These are phyloP conservation scores for Salmacisia buchloeana DNA, from an alignment of 1,284 basidiomycete species.

Conservation along the genomic window DNA sequence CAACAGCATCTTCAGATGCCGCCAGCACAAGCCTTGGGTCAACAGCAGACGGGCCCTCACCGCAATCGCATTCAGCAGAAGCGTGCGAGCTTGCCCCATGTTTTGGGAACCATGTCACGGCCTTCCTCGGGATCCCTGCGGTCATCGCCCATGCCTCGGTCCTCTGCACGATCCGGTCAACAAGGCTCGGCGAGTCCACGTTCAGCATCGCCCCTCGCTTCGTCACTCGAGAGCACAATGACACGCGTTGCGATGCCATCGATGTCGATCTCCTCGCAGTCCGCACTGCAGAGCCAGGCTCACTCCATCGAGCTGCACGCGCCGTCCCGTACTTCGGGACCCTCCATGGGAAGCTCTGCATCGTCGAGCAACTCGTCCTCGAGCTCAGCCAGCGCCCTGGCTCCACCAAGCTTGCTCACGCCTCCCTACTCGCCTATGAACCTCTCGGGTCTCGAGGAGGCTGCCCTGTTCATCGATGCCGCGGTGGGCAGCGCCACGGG, in stretches of 20 bases:
- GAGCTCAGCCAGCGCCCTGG: constrained; percentile 2
- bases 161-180: background rate
- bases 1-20: background rate
- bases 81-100: constrained; percentile 6
- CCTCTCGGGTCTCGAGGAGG: constrained; percentile 15
- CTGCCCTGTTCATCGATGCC: background rate
- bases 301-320: constrained; percentile 14
- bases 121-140: background rate
- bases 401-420: constrained; percentile 21
- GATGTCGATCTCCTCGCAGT: constrained; percentile 17
- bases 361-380: background rate
- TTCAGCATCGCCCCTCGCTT: background rate
- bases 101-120: background rate
- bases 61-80: constrained; percentile 8
- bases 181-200: background rate
- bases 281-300: constrained; percentile 21
- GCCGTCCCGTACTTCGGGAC: constrained; percentile 9
- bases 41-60: constrained; percentile 6
- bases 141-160: background rate
- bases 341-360: background rate
- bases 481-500: constrained; percentile 9
- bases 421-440: constrained; percentile 35
- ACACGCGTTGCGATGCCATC: constrained; percentile 11
- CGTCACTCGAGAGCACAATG: background rate
- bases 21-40: background rate